Base-by-base conservation (phyloP, 495 filamentous ascomycete species). In the Aspergillus conjunctus region DNA sequence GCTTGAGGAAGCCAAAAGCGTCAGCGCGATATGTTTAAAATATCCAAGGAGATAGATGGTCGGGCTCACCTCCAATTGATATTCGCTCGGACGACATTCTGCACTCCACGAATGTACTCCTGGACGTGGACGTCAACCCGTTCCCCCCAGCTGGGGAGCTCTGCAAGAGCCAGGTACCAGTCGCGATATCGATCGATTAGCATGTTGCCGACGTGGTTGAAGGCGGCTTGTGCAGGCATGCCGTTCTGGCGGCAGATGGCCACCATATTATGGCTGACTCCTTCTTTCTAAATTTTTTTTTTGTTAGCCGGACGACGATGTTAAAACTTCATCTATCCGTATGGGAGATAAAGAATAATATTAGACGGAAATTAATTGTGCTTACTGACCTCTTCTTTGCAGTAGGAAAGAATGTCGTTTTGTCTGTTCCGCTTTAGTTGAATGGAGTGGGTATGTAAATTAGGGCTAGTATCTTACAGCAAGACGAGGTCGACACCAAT, bases 11-110 rank as follows among this genome's bases (percentile, higher is more conserved):
- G 37, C 1, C 11, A 41, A 14, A 11, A 41, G 37, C 12, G 12
- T 41, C 15, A 11, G 37, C 37, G 1, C 2, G 15, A 41, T 5
- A 11, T 11, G 37, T 14, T n/a, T 30, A 18, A 9, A 18, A 37
- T 18, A 14, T 30, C 7, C 14, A 12, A 12, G 31, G 9, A 22
- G 4, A 31, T n/a, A 3, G 14, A 39, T 20, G 11, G 10, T n/a
- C 21, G 21, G 26, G 52, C 67, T 22, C 51, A 72, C 73, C 73
- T 76, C 73, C 73, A 76, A 49, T 73, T 57, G 26, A 76, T 45
- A 67, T 74, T 76, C 18, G 70, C 73, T 14, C 52, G 55, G 5
- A 70, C 65, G 26, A 72, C 59, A 46, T 67, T 62, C 49, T 67
- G 65, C 37, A 76, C 65, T 3, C 69, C 69, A n/a, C 59, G 57